Base-by-base conservation (phyloP, 73 alveolate species). In the Stentor coeruleus region DNA sequence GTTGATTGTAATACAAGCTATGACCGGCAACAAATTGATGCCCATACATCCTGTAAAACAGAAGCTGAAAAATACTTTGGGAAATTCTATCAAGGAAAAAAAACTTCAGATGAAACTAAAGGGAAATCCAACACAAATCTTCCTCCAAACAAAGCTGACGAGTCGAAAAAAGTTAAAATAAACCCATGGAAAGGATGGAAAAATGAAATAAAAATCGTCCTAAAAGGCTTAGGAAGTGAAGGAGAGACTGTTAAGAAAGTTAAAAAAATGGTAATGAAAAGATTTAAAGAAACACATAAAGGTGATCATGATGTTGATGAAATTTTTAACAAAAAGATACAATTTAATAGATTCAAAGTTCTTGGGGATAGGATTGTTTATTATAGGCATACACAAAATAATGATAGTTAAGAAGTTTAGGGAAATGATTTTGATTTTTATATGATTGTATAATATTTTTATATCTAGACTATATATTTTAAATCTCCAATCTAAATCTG, bases 41-140 rank as follows among this genome's bases (percentile, higher is more conserved):
- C 72, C 35, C 98, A 94, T 81, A 94, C 92, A 37, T 83, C 92
- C 38, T 94, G 98, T 86, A 92, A 89, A 41, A 81, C 97, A 11
- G 98, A 92, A 81, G 93, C 83, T 58, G 95, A 92, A 84, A 94
- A 91, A 82, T 92, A 91, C 76, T 88, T 89, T 75, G 95, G 94
- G 59, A 75, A 80, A 40, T 89, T 89, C 30, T 38, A 38, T 36
- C 81, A 73, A 77, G 36, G 81, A 84, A 40, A 88, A 85, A 42
- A 81, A 85, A 81, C 77, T 83, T 58, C 86, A 59, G 66, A 26
- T 28, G 91, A 6, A 6, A 11, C 66, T 49, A 49, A 20, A 49
- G 66, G 66, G 85, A 86, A 75, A 39, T 74, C 35, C 81, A 84
- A 81, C 49, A 39, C 3, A 81, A 88, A 73, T 84, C n/a, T n/a